Conservation (phyloP, 768 basidiomycete genomes). For the Imleria badia region DNA sequence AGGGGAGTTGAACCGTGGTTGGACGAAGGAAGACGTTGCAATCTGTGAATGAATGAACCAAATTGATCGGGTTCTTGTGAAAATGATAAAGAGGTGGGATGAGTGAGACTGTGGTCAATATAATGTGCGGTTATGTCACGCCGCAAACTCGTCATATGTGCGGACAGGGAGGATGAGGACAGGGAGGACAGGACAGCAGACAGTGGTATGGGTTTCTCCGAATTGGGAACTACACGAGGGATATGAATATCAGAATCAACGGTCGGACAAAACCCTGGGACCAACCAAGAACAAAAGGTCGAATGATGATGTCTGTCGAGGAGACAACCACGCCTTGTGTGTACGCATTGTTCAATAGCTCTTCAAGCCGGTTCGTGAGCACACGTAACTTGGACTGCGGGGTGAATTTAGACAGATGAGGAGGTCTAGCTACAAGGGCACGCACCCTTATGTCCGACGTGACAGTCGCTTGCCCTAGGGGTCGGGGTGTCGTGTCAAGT, state of each 20-base stretch:
- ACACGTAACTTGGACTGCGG: constrained; percentile 55
- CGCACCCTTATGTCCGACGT: constrained; percentile 59
- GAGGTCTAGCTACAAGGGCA: not conserved
- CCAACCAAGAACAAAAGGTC: constrained; percentile 49
- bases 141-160: constrained; percentile 58
- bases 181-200: constrained; percentile 59
- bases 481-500: constrained; percentile 47
- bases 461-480: constrained; percentile 52
- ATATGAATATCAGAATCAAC: constrained; percentile 1
- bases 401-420: not conserved
- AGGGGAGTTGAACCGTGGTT: constrained; percentile 41
- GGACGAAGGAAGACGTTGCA: constrained; percentile 49
- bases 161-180: constrained; percentile 50
- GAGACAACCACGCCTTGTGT: constrained; percentile 55
- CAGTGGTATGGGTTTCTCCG: constrained; percentile 50
- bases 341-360: constrained; percentile 71
- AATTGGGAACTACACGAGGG: constrained; percentile 52
- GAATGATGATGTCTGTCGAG: constrained; percentile 49
- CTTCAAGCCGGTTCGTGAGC: constrained; percentile 59
- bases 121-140: constrained; percentile 62
- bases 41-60: constrained; percentile 40
- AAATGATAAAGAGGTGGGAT: constrained; percentile 46
- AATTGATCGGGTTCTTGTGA: constrained; percentile 34
- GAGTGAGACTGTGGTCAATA: constrained; percentile 56
- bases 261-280: constrained; percentile 31